These are phyloP conservation scores for Saccharomycopsis crataegensis DNA, from an alignment of 1,139 yeast species.

Conservation along the genomic window DNA sequence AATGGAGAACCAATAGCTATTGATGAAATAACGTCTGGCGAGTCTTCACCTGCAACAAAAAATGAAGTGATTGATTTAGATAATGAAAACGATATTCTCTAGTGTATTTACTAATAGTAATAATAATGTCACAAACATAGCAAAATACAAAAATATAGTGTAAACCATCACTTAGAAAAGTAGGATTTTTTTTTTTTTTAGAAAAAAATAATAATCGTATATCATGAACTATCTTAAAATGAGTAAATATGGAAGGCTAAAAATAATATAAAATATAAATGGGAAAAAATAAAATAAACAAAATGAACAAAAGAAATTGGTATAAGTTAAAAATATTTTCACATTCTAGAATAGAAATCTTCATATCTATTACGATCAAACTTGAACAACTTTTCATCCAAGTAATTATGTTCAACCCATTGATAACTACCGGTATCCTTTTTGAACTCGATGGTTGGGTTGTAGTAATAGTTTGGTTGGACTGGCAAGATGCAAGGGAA, in stretches of 20 bases:
- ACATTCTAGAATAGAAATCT: constrained; percentile 19
- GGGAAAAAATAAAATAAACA: not conserved
- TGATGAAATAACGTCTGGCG: too few relatives aligned
- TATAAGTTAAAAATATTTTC: not conserved
- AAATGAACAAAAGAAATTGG: not conserved
- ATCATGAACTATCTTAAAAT: not conserved
- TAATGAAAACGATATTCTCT: too few relatives aligned
- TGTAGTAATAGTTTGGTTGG: constrained; percentile 85
- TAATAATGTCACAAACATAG: too few relatives aligned
- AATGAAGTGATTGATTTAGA: too few relatives aligned
- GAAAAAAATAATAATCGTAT: too few relatives aligned
- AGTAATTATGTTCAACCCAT: constrained; percentile 35
- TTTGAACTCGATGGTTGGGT: constrained; percentile 69
- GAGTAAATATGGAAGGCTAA: not conserved
- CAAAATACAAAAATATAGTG: too few relatives aligned
- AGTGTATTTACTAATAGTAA: too few relatives aligned
- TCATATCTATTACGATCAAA: constrained; percentile 20
- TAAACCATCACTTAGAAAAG: too few relatives aligned
- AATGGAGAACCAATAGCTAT: too few relatives aligned
- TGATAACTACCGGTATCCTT: constrained; percentile 36
- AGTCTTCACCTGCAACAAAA: too few relatives aligned
- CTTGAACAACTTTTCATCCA: constrained; percentile 20
- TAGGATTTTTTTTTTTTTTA: too few relatives aligned
- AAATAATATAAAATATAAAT: not conserved
- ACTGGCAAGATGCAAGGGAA: constrained; percentile 80